Evolutionary conservation across 2,329 filamentous ascomycete genomes (phyloP).

Genomic region (Botryotinia globosa): DNA sequence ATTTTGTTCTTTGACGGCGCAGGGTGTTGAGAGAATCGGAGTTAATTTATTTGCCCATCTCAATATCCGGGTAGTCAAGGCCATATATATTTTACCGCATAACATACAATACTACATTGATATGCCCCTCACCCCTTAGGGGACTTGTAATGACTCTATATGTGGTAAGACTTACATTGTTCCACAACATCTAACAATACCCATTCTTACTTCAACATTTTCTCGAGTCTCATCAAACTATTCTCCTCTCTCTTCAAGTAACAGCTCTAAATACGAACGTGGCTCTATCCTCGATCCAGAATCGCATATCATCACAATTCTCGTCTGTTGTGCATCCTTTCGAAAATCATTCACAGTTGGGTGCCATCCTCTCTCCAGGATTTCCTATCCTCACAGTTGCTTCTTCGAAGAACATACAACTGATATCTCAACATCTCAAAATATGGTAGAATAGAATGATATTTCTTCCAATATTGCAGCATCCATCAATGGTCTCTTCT

Average conservation of each 20-base stretch:
- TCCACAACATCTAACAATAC: background rate
- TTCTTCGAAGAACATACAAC: background rate
- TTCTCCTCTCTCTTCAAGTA: background rate
- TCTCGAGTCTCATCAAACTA: background rate
- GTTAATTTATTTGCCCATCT: background rate
- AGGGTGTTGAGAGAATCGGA: background rate
- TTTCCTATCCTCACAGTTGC: background rate
- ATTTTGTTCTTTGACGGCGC: background rate
- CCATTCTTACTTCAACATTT: background rate
- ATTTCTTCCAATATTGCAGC: slow-evolving; percentile 42
- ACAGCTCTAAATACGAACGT: too few species aligned
- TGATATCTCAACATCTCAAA: background rate
- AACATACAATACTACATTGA: background rate
- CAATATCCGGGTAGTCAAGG: background rate
- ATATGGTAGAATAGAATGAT: slow-evolving; percentile 26
- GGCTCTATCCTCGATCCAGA: background rate
- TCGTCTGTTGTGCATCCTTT: background rate
- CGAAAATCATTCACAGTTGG: background rate
- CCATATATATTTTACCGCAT: background rate
- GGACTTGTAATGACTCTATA: background rate
- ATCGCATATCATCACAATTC: background rate
- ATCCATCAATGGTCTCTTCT: slow-evolving; percentile 48
- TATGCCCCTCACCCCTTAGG: background rate
- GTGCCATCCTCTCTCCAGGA: background rate
- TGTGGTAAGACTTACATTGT: background rate